Percentiles rank a stretch among this genome's conserved stretches.
Evolutionary conservation across 2,329 filamentous ascomycete species (phyloP).

Genomic region (Penicillium sp.): DNA sequence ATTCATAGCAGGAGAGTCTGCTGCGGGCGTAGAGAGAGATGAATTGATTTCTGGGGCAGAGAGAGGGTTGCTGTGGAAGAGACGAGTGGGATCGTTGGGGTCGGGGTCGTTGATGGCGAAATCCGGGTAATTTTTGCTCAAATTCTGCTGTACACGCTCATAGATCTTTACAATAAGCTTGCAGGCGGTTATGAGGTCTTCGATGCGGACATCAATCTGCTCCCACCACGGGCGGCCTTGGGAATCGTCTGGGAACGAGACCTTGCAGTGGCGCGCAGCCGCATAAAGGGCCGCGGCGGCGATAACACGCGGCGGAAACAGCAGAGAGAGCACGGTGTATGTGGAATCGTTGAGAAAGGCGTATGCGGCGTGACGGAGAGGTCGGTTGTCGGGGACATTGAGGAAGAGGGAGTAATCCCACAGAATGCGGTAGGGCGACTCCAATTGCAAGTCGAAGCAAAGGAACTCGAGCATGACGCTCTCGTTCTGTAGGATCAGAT

Average conservation of each 20-base stretch:
- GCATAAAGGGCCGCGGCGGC: conserved; percentile 86
- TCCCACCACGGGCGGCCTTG: conserved; percentile 86
- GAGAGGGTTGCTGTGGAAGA: conserved; percentile 31
- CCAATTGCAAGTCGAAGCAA: conserved; percentile 90
- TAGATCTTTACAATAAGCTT: conserved; percentile 67
- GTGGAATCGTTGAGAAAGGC: conserved; percentile 90
- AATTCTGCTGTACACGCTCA: conserved; percentile 45
- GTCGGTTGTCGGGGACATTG: conserved; percentile 74
- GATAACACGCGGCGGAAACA: conserved; percentile 76
- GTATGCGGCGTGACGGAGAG: conserved; percentile 83
- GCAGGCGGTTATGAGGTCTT: conserved; percentile 70
- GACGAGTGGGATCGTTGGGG: conserved; percentile 24
- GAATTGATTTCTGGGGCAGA: conserved; percentile 38
- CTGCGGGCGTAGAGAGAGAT: conserved; percentile 28
- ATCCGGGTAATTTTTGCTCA: conserved; percentile 44
- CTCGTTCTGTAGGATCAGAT: conserved; percentile 89
- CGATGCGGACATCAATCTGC: conserved; percentile 68
- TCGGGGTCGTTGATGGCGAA: conserved; percentile 22
- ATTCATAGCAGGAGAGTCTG: conserved; percentile 23
- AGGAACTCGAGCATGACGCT: conserved; percentile 87
- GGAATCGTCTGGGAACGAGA: conserved; percentile 72
- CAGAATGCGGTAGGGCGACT: conserved; percentile 82
- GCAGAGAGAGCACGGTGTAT: conserved; percentile 78
- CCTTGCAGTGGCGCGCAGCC: conserved; percentile 70
- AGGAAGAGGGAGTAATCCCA: conserved; percentile 77